Evolutionary conservation across 495 filamentous ascomycete species (phyloP), one percentile per base, ranked within the genome.

Genomic region (Penicillium atrosanguineum): DNA sequence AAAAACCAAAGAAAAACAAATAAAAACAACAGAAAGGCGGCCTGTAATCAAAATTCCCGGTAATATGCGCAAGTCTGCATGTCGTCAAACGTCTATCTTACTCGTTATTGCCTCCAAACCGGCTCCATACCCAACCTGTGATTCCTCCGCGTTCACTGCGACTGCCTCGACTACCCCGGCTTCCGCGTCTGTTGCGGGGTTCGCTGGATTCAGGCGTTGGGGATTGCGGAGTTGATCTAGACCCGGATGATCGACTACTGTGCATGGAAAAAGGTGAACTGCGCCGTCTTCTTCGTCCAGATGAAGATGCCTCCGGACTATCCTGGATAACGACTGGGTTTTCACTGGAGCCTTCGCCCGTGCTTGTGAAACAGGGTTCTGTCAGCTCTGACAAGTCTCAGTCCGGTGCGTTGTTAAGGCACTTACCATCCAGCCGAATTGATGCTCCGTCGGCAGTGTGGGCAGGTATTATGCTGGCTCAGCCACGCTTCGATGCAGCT

Each of bases 391-490:
- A 20, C 38, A 40, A 20, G 38, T 49, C 14, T 49, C 11, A 15
- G 11, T 23, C 12, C 16, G 6, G 16, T 7, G 40, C 31, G 31
- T 34, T 34, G 12, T 34, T 28, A 44, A n/a, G 25, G 29, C 28
- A 40, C 38, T 40, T 28, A 43, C 48, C 1, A 49, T 21, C 16
- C 36, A 25, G 64, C 29, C 21, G 56, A 60, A 57, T 83, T 82
- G 55, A 96, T 92, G 31, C 88, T 77, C 59, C 85, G 81, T 36
- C 91, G 80, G 65, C 91, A 97, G 51, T 94, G 89, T 4, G 91
- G 91, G 62, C 91, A 97, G 2, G 91, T 95, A 55, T 95, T 88
- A 63, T 95, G 90, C 64, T 94, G 87, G 60, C 79, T 82, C 28
- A 97, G 69, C 91, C 91, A 97, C 46, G 86, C 74, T 23, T 79